phyloP scores from a whole-genome alignment of 2,329 filamentous ascomycete genomes.

The Emydomyces testavorans region DNA sequence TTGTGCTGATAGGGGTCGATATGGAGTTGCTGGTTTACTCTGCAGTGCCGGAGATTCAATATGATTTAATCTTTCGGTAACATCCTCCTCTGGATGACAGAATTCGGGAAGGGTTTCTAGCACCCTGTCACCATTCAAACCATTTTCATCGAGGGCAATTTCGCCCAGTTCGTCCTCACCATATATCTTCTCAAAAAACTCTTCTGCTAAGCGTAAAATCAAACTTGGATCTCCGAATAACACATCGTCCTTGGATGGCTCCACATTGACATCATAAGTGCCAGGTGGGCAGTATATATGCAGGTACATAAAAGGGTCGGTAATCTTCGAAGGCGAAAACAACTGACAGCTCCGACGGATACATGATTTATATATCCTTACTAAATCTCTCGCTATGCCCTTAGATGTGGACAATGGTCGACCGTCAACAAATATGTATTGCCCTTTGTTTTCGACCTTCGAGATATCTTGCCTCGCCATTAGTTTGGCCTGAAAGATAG shows the following conservation, averaged over 20 bases:
- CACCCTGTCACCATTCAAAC: neutral
- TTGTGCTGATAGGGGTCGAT: neutral
- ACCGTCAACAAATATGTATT: constrained; percentile 48
- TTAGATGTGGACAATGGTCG: constrained; percentile 43
- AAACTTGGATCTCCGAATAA: constrained; percentile 41
- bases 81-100: neutral
- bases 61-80: neutral
- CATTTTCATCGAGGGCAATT: neutral
- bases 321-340: constrained; percentile 22
- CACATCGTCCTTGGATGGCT: constrained; percentile 53
- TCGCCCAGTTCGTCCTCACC: constrained; percentile 15
- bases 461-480: constrained; percentile 25
- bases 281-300: constrained; percentile 43
- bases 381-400: constrained; percentile 44
- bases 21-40: neutral
- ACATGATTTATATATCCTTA: constrained; percentile 40
- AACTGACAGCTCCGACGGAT: constrained; percentile 29
- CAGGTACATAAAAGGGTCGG: constrained; percentile 47
- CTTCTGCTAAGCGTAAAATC: constrained; percentile 36
- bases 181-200: constrained; percentile 36
- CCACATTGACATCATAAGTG: constrained; percentile 51
- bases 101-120: neutral
- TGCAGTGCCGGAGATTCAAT: neutral
- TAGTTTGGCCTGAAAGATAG: neutral
- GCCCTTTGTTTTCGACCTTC: constrained; percentile 28